These are phyloP conservation scores for Serpula lacrymans DNA, from an alignment of 768 basidiomycete genomes.

Conservation along the genomic window DNA sequence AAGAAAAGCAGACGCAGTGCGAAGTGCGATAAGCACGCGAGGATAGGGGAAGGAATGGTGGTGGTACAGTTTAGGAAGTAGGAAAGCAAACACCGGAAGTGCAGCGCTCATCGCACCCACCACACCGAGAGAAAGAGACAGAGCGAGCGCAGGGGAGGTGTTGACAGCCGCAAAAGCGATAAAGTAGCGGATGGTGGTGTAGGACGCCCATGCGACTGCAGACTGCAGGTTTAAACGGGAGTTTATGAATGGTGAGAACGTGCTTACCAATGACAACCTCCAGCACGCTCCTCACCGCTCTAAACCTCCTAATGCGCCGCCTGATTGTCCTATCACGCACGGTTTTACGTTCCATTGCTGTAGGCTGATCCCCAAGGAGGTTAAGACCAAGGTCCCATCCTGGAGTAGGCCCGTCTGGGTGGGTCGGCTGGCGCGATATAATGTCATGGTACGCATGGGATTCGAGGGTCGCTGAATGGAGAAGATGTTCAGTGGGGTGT, in stretches of 20 bases:
- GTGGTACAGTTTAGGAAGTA: slow-evolving; percentile 30
- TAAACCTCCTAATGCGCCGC: slow-evolving; percentile 32
- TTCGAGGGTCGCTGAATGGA: slow-evolving; percentile 9
- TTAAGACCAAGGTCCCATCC: slow-evolving; percentile 28
- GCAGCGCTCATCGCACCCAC: slow-evolving; percentile 18
- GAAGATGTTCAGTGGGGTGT: slow-evolving; percentile 12
- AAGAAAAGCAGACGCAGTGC: slow-evolving; percentile 41
- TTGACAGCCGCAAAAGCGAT: slow-evolving; percentile 51
- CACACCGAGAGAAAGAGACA: slow-evolving; percentile 23
- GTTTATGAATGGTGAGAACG: slow-evolving; percentile 5
- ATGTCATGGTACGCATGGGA: slow-evolving; percentile 35
- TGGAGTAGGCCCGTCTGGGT: slow-evolving; percentile 34
- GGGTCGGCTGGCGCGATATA: slow-evolving; percentile 37
- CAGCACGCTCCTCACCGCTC: slow-evolving; percentile 24
- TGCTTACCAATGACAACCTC: slow-evolving; percentile 34
- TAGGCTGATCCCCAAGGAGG: slow-evolving; percentile 28
- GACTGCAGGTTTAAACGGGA: neutral
- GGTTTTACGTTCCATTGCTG: slow-evolving; percentile 27
- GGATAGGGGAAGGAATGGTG: slow-evolving; percentile 28
- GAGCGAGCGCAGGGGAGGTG: slow-evolving; percentile 37
- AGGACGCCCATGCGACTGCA: slow-evolving; percentile 57
- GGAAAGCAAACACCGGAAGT: slow-evolving; percentile 39
- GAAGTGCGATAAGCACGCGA: slow-evolving; percentile 30
- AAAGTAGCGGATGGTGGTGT: slow-evolving; percentile 64
- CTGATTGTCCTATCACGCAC: slow-evolving; percentile 23